Conservation (phyloP, 2,329 filamentous ascomycete genomes). For the Fusarium torulosum region DNA sequence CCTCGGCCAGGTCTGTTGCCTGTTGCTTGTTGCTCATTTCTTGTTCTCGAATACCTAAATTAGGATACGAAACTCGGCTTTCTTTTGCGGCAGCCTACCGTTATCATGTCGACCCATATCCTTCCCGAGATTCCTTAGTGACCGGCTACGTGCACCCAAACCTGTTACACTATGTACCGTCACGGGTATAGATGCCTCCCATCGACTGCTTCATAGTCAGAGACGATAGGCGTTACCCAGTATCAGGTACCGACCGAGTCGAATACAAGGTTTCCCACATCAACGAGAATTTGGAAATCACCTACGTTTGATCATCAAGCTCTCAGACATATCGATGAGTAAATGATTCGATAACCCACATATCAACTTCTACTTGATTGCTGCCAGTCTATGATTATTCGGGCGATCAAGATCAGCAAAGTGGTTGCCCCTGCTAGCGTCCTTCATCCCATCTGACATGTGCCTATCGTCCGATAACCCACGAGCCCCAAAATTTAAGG, state of each 20-base stretch:
- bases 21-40: neutral
- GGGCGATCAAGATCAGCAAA: slow-evolving; percentile 47
- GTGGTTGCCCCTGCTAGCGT: slow-evolving; percentile 43
- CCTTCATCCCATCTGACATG: slow-evolving; percentile 46
- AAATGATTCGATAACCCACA: slow-evolving; percentile 40
- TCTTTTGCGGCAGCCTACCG: slow-evolving; percentile 33
- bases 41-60: slow-evolving; percentile 26
- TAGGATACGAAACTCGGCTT: slow-evolving; percentile 39
- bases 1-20: neutral
- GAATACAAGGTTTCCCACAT: slow-evolving; percentile 1
- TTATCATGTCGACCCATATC: slow-evolving; percentile 19
- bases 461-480: slow-evolving; percentile 47
- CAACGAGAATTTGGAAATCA: slow-evolving; percentile 3
- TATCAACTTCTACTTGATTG: slow-evolving; percentile 19
- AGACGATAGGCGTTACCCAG: slow-evolving; percentile 15
- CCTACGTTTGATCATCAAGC: slow-evolving; percentile 7
- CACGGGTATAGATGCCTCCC: slow-evolving; percentile 8
- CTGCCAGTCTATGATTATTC: slow-evolving; percentile 11
- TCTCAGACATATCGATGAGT: slow-evolving; percentile 13
- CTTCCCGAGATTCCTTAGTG: slow-evolving; percentile 17
- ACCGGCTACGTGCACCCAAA: slow-evolving; percentile 28
- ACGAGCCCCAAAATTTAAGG: slow-evolving; percentile 44
- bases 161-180: slow-evolving; percentile 31
- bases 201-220: slow-evolving; percentile 2
- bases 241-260: slow-evolving; percentile 14